Base-by-base conservation (phyloP, 495 filamentous ascomycete genomes). In the Annulohypoxylon nitens region DNA sequence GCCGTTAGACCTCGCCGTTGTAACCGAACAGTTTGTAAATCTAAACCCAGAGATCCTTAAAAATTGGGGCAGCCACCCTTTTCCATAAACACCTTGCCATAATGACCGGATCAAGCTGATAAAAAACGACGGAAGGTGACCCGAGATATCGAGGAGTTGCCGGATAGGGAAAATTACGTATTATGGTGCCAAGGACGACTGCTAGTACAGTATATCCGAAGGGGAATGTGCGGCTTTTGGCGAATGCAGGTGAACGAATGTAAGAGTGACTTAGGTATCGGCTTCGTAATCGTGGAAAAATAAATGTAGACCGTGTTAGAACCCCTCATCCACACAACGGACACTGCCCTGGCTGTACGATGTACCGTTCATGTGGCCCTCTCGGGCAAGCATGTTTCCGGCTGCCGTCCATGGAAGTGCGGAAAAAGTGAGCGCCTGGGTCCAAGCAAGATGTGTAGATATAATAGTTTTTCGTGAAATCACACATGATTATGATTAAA, bases 401-500 rank as follows among this genome's bases (percentile, higher is more conserved):
- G 74, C 82, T 86, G 37, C 90, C 90, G 69, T 94, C 92, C 55
- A 90, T 76, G 6, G 85, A 85, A 10, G 89, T 92, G 64, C 87
- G 83, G 75, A 92, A 87, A 79, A 92, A 91, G 80, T 94, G 92
- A 14, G 86, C 82, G 59, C 85, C 84, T 10, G 90, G 91, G 67
- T 92, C 88, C 43, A 84, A 80, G 74, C 92, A 94, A 20, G 85
- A 84, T 62, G 89, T 90, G 82, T 92, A 92, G 83, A 94, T 89
- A 80, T 92, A 92, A 77, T 89, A 93, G 80, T 91, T 92, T 74
- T 90, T 91, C 79, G 88, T 91, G 78, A 89, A 91, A 81, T 92
- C 88, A 85, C 92, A 94, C 92, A 94, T 94, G 67, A 77, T 86
- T 81, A 68, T 74, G 60, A 74, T 37, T 33, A 53, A 59, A 45